A percentile compares a stretch with the other conserved stretches of the same genome.
Conservation (phyloP, 163 green algal species). For the Coccomyxa subellipsoidea region DNA sequence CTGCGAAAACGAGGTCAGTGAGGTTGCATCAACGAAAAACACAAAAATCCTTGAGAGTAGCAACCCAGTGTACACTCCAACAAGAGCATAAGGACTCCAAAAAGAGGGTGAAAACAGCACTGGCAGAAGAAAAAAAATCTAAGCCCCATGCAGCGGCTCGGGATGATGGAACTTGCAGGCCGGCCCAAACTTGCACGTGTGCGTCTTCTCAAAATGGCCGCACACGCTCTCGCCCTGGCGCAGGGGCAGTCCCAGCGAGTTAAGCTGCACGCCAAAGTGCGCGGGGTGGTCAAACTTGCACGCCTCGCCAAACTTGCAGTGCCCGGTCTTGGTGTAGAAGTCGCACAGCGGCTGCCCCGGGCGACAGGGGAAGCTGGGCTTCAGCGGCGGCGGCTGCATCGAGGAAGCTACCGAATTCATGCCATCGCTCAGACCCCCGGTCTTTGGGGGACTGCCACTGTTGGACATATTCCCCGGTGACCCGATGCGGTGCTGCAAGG, state of each 20-base stretch:
- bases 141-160: neutral
- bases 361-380: constrained; percentile 47
- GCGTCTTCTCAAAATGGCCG: constrained; percentile 68
- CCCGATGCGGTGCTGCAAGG: neutral
- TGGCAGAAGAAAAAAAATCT: neutral
- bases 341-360: constrained; percentile 65
- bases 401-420: too few relatives aligned
- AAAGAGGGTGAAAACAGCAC: neutral
- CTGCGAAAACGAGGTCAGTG: neutral
- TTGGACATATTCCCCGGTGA: neutral
- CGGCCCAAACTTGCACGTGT: constrained; percentile 78
- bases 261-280: constrained; percentile 51
- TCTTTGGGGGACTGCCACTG: too few relatives aligned
- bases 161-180: constrained; percentile 89
- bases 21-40: neutral
- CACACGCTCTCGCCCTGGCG: constrained; percentile 63
- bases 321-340: constrained; percentile 81
- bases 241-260: constrained; percentile 64
- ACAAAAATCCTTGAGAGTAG: neutral
- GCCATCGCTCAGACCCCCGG: neutral
- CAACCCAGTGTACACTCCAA: neutral
- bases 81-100: neutral
- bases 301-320: constrained; percentile 74
- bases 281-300: constrained; percentile 89
- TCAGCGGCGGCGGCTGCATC: neutral